These are phyloP conservation scores for Talaromyces trachyspermus DNA, from an alignment of 495 filamentous ascomycete species.

Conservation along the genomic window DNA sequence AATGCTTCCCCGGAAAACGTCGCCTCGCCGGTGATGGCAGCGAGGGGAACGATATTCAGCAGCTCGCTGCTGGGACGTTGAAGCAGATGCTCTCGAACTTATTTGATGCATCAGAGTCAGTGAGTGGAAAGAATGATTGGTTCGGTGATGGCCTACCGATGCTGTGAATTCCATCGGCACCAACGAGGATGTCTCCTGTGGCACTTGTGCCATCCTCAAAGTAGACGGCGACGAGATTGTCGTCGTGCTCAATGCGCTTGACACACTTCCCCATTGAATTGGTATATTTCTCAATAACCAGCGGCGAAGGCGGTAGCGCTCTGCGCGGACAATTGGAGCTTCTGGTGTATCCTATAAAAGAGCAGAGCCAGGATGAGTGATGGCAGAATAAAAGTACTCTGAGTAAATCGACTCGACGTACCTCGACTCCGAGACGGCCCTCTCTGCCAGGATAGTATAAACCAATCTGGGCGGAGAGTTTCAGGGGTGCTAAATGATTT, in stretches of 20 bases:
- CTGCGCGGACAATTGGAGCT: background rate
- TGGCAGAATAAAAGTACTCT: background rate
- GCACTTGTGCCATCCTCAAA: slow-evolving; percentile 14
- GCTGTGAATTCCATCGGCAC: slow-evolving; percentile 13
- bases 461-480: background rate
- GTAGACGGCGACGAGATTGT: background rate
- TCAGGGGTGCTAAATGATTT: background rate
- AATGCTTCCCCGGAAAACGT: background rate
- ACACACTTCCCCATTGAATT: background rate
- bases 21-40: background rate
- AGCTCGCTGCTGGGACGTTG: slow-evolving; percentile 15
- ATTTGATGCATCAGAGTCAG: slow-evolving; percentile 1
- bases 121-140: background rate
- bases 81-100: slow-evolving; percentile 14
- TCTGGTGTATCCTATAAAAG: background rate
- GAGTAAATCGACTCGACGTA: background rate
- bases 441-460: background rate
- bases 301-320: background rate
- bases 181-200: slow-evolving; percentile 12
- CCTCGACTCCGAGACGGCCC: background rate
- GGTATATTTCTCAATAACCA: background rate
- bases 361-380: background rate
- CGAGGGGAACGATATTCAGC: slow-evolving; percentile 1
- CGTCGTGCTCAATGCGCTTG: background rate
- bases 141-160: background rate